phyloP scores from a whole-genome alignment of 116 monocot species.

The Trichopus zeylanicus region DNA sequence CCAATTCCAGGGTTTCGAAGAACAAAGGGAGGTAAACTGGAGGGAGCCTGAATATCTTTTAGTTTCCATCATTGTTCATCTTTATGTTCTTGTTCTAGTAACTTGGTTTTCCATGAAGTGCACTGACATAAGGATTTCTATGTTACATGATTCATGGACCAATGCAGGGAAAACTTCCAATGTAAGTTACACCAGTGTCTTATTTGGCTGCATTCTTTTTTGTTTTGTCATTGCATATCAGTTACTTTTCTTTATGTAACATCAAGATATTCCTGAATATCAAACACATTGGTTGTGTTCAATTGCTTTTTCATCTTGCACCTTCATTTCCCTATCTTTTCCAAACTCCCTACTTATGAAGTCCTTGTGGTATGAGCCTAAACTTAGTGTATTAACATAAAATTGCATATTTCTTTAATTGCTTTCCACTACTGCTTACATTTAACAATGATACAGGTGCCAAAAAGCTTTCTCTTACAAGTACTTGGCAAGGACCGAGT shows the following conservation, averaged over 20 bases:
- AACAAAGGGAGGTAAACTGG: conserved; percentile 56
- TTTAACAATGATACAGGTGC: conserved; percentile 54
- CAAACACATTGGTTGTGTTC: background rate
- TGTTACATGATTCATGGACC: conserved; percentile 21
- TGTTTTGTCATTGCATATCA: background rate
- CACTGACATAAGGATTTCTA: background rate
- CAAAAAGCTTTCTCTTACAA: conserved; percentile 64
- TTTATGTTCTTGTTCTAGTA: background rate
- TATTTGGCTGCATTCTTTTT: background rate
- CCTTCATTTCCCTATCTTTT: background rate
- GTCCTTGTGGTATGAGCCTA: background rate
- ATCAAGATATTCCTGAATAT: background rate
- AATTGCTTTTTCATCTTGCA: too few species aligned
- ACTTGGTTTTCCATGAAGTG: background rate
- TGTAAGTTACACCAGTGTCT: conserved; percentile 20
- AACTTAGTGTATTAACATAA: background rate
- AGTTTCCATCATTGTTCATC: background rate
- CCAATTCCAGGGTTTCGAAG: conserved; percentile 76
- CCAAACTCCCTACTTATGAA: background rate
- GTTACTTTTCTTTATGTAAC: background rate
- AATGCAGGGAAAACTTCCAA: conserved; percentile 59
- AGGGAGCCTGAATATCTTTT: background rate
- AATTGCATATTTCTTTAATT: background rate
- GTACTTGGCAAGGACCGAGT: conserved; percentile 62
- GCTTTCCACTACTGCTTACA: too few species aligned